Percentiles rank a stretch among this genome's conserved stretches.
Conservation (phyloP, 805 yeast genomes). For the Kluyveromyces nonfermentans region DNA sequence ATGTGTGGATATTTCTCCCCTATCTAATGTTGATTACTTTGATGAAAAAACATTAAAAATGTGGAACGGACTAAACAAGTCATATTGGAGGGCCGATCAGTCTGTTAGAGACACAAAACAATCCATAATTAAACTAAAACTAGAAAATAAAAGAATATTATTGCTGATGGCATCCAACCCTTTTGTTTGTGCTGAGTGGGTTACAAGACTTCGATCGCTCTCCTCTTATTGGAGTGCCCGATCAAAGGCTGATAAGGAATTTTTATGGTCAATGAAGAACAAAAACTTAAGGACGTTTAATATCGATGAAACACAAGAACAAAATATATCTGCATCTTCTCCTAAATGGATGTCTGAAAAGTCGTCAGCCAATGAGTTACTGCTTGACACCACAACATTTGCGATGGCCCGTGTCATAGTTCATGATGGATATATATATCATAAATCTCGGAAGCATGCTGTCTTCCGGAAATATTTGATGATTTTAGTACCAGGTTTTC, state of each 20-base stretch:
- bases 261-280: slow-evolving; percentile 31
- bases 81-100: slow-evolving; percentile 14
- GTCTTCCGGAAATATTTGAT: slow-evolving; percentile 53
- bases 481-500: slow-evolving; percentile 59
- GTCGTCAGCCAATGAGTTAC: slow-evolving; percentile 42
- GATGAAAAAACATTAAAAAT: slow-evolving; percentile 22
- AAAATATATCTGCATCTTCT: slow-evolving; percentile 37
- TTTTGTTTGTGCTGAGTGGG: slow-evolving; percentile 55
- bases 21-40: slow-evolving; percentile 21
- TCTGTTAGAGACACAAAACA: slow-evolving; percentile 28
- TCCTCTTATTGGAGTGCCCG: slow-evolving; percentile 51
- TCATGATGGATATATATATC: slow-evolving; percentile 57
- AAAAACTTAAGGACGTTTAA: slow-evolving; percentile 39
- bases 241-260: slow-evolving; percentile 32
- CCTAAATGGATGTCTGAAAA: slow-evolving; percentile 47
- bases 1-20: background rate
- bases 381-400: slow-evolving; percentile 47
- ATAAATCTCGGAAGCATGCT: slow-evolving; percentile 60
- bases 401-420: slow-evolving; percentile 53
- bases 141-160: slow-evolving; percentile 37
- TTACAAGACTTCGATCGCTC: slow-evolving; percentile 37
- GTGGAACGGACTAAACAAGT: slow-evolving; percentile 15
- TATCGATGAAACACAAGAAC: slow-evolving; percentile 48
- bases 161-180: slow-evolving; percentile 48
- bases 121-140: slow-evolving; percentile 43